Evolutionary conservation across 306 rosid species (phyloP), one percentile per base, ranked within the genome.

Genomic region (Senna tora): DNA sequence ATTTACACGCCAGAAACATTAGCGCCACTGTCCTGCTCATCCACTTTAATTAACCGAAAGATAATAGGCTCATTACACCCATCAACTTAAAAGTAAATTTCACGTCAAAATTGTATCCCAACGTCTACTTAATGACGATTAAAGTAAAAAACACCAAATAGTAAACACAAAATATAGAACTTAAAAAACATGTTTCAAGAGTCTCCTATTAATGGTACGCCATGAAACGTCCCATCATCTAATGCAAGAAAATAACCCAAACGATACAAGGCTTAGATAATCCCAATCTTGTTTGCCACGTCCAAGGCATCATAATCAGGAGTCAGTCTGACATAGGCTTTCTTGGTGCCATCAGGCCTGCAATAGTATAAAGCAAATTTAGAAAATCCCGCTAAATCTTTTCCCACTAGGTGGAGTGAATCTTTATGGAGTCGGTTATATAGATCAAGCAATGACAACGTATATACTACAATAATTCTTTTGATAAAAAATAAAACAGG

Each of bases 291-390:
- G 96, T 92, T 92, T 30, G 97, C 96, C 14, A 89, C 96, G 55
- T 92, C 97, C 77, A 92, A 69, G 2, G 97, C 97, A 77, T 92
- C 97, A 9, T 77, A 87, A 67, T 92, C 97, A 6, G 91, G 97
- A 13, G 96, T 89, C 90, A 92, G 77, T 79, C 91, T 81, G 3
- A 92, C 97, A 77, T 89, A 92, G 2, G 97, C 97, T 85, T 92
- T 92, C 86, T 92, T 92, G 74, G 96, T 89, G 59, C 97, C 97
- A 86, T 92, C 96, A 2, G 96, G 97, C 88, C 97, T 92, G 90
- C 66, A 86, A 61, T 8, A 73, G 8, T 41, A 72, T 0, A 58
- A 67, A 5, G 59, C 28, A 39, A 34, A 36, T 41, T 72, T 10
- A 67, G 68, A 38, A 56, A 50, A 21, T 67, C 69, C 46, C 53